phyloP scores from a whole-genome alignment of 1,284 basidiomycete genomes.

The Leccinum fallax region DNA sequence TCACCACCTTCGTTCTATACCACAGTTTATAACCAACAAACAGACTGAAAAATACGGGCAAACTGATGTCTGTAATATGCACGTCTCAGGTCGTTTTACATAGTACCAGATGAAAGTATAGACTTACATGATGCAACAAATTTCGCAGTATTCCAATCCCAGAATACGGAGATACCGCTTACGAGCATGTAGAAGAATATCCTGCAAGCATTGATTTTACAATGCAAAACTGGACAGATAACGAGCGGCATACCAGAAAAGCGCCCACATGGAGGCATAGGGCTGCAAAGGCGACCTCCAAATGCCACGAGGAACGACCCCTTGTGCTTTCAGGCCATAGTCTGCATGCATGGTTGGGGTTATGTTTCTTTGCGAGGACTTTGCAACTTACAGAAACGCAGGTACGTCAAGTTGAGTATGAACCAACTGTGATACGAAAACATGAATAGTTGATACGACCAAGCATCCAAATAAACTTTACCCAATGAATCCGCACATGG shows the following conservation, averaged over 20 bases:
- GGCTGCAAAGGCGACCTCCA: slow-evolving; percentile 34
- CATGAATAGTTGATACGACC: neutral
- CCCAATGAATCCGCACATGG: slow-evolving; percentile 54
- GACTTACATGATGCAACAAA: slow-evolving; percentile 44
- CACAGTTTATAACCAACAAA: slow-evolving; percentile 43
- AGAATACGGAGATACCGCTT: slow-evolving; percentile 48
- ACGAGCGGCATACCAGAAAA: slow-evolving; percentile 28
- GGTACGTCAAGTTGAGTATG: slow-evolving; percentile 49
- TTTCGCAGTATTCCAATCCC: slow-evolving; percentile 42
- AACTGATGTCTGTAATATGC: slow-evolving; percentile 21
- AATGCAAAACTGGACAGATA: neutral
- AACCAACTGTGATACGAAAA: slow-evolving; percentile 36
- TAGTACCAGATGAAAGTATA: slow-evolving; percentile 18
- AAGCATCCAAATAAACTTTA: neutral
- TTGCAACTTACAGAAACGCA: slow-evolving; percentile 46
- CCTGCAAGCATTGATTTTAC: slow-evolving; percentile 24
- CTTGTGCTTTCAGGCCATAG: slow-evolving; percentile 60
- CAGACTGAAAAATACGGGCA: slow-evolving; percentile 26
- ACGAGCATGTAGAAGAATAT: slow-evolving; percentile 43
- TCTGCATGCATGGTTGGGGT: slow-evolving; percentile 33
- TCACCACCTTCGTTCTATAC: slow-evolving; percentile 53
- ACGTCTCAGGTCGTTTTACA: slow-evolving; percentile 1
- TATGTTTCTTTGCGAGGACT: slow-evolving; percentile 10
- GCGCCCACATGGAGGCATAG: slow-evolving; percentile 31
- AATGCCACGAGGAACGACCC: slow-evolving; percentile 42